Conservation (phyloP, 139 green algal species). For the Diplosphaera chodatii region DNA sequence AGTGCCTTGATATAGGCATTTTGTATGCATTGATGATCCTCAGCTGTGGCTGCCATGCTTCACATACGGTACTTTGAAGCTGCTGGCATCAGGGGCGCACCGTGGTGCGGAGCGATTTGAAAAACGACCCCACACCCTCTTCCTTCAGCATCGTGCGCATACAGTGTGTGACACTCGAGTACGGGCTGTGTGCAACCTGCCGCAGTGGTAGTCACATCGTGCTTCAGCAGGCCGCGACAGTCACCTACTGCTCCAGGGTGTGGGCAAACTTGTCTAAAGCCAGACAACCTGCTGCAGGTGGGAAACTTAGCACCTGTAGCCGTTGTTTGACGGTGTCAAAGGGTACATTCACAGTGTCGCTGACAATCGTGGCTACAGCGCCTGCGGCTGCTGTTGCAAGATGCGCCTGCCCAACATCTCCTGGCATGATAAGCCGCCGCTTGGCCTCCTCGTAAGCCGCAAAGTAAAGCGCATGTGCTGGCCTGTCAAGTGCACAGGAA, state of each 20-base stretch:
- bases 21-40: too few relatives aligned
- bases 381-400: slow-evolving; percentile 48
- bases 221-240: too few relatives aligned
- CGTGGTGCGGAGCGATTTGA: slow-evolving; percentile 80
- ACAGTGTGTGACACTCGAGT: slow-evolving; percentile 58
- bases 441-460: slow-evolving; percentile 87
- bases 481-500: slow-evolving; percentile 47
- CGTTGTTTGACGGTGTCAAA: slow-evolving; percentile 89
- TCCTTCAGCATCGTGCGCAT: slow-evolving; percentile 39
- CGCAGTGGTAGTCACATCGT: not conserved
- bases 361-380: slow-evolving; percentile 75
- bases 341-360: slow-evolving; percentile 82
- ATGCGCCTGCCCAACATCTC: slow-evolving; percentile 32
- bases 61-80: too few relatives aligned
- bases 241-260: too few relatives aligned
- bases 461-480: slow-evolving; percentile 95
- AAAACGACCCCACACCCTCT: slow-evolving; percentile 82
- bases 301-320: slow-evolving; percentile 59
- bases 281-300: too few relatives aligned
- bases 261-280: too few relatives aligned
- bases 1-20: too few relatives aligned
- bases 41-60: too few relatives aligned
- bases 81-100: slow-evolving; percentile 16
- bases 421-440: slow-evolving; percentile 35
- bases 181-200: slow-evolving; percentile 58